phyloP scores from a whole-genome alignment of 1,139 yeast species.

The Nadsonia starkeyi-henricii region DNA sequence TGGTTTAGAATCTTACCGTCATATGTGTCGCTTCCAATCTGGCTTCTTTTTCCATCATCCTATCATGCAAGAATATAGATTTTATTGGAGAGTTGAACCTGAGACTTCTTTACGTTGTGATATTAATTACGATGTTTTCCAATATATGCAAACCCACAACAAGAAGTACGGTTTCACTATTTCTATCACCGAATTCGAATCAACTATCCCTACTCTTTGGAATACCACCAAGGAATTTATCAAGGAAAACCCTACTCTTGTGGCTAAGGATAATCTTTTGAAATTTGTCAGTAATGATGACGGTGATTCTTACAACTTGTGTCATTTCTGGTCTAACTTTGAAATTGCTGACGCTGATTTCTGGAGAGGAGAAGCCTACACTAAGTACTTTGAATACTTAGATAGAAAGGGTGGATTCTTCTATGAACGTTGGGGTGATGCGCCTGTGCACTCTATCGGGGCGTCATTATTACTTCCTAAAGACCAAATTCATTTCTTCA shows the following conservation, averaged over 20 bases:
- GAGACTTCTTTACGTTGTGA: conserved; percentile 50
- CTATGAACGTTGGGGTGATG: conserved; percentile 87
- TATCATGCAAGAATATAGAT: conserved; percentile 40
- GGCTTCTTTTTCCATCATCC: conserved; percentile 52
- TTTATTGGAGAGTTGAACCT: conserved; percentile 68
- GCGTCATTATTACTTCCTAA: conserved; percentile 56
- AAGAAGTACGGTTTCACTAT: conserved; percentile 55
- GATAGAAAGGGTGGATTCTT: conserved; percentile 67
- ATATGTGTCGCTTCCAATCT: conserved; percentile 63
- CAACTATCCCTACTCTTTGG: conserved; percentile 51
- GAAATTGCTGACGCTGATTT: conserved; percentile 76
- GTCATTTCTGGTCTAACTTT: conserved; percentile 82
- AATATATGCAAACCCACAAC: conserved; percentile 43
- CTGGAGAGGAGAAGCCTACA: conserved; percentile 51
- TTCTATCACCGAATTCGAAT: conserved; percentile 44
- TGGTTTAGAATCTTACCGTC: conserved; percentile 48
- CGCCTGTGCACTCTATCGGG: conserved; percentile 79
- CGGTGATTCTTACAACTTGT: conserved; percentile 42
- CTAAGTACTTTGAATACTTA: conserved; percentile 46
- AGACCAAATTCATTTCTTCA: conserved; percentile 60
- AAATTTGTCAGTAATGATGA: conserved; percentile 58
- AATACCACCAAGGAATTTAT: conserved; percentile 38
- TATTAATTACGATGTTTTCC: conserved; percentile 49
- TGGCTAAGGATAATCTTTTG: conserved; percentile 54
- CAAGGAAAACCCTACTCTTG: conserved; percentile 35